Percentiles rank a stretch among this genome's conserved stretches.
phyloP scores from a whole-genome alignment of 768 basidiomycete species.

The Hypholoma sublateritium region DNA sequence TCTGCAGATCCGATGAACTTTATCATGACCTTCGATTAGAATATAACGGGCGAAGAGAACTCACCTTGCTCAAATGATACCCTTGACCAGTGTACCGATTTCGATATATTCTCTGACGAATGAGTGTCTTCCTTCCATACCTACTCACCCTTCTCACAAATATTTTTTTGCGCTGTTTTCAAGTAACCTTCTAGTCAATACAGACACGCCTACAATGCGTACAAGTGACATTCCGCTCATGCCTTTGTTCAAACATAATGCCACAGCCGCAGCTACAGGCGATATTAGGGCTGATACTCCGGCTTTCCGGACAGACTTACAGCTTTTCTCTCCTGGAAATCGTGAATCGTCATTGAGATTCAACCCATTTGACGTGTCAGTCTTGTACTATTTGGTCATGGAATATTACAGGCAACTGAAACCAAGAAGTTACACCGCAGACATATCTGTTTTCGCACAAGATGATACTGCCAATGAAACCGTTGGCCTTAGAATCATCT shows the following conservation, averaged over 20 bases:
- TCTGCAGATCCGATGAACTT: conserved; percentile 19
- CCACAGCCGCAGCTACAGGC: conserved; percentile 8
- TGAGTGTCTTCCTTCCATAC: background rate
- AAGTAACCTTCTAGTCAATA: conserved; percentile 15
- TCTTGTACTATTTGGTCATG: background rate
- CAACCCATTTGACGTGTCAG: conserved; percentile 23
- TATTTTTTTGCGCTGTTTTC: no score
- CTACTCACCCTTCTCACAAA: background rate
- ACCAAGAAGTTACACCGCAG: conserved; percentile 15
- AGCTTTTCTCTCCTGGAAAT: conserved; percentile 20
- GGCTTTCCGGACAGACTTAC: conserved; percentile 22
- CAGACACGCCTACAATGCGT: conserved; percentile 2
- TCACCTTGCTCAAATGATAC: conserved; percentile 16
- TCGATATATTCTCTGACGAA: conserved; percentile 24
- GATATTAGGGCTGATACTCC: conserved; percentile 20
- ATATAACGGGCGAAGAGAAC: conserved; percentile 16
- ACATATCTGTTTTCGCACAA: conserved; percentile 23
- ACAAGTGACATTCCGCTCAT: conserved; percentile 17
- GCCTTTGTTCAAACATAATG: conserved; percentile 22
- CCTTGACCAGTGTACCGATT: conserved; percentile 18
- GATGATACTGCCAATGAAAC: conserved; percentile 17
- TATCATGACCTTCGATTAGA: conserved; percentile 22
- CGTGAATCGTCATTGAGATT: conserved; percentile 19
- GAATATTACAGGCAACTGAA: background rate
- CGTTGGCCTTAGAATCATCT: conserved; percentile 17